Evolutionary conservation across 2,329 filamentous ascomycete species (phyloP).

Genomic region (Didymella arachidicola): DNA sequence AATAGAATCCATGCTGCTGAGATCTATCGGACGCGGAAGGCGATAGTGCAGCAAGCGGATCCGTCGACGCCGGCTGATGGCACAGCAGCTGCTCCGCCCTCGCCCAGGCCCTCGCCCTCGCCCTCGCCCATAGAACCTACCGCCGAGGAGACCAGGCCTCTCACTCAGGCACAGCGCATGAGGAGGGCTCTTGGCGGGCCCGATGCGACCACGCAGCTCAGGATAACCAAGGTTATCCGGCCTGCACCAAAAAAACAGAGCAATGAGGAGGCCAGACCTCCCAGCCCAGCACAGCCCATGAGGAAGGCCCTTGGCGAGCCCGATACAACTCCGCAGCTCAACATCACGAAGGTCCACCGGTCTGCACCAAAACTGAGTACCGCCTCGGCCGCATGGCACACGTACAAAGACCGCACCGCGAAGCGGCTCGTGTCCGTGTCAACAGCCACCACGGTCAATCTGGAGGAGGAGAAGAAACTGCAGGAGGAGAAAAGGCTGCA

Average conservation of each 20-base stretch:
- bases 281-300: too few relatives aligned
- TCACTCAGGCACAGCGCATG: neutral
- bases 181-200: neutral
- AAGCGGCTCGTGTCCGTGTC: neutral
- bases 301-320: too few relatives aligned
- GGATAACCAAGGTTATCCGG: neutral
- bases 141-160: neutral
- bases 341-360: too few relatives aligned
- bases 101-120: neutral
- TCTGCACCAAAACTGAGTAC: neutral
- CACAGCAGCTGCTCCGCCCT: neutral
- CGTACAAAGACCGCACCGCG: neutral
- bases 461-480: neutral
- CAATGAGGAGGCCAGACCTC: neutral
- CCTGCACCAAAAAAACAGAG: neutral
- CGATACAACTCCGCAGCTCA: too few relatives aligned
- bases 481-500: neutral
- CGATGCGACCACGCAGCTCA: neutral
- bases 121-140: neutral
- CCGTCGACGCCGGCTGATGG: neutral
- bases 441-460: neutral
- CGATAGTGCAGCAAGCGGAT: neutral
- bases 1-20: too few relatives aligned
- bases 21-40: too few relatives aligned
- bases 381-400: too few relatives aligned